Percentiles rank a stretch among this genome's conserved stretches.
phyloP scores from a whole-genome alignment of 768 basidiomycete genomes.

The Cyclocybe aegerita region DNA sequence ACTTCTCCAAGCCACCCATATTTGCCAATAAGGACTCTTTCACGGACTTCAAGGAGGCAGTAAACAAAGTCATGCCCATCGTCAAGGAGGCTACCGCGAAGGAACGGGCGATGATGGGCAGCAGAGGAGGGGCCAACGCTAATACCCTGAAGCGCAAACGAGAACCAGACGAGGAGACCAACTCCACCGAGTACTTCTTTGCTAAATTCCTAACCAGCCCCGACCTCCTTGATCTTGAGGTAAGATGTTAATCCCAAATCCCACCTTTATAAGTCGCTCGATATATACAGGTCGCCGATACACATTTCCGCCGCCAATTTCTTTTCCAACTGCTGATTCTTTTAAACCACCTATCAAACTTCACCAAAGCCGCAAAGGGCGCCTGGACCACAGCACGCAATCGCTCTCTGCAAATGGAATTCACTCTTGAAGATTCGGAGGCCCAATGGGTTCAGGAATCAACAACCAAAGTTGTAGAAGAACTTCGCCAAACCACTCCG shows the following conservation, averaged over 20 bases:
- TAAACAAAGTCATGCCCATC: conserved; percentile 71
- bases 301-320: conserved; percentile 91
- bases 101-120: conserved; percentile 85
- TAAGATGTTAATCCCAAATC: conserved; percentile 27
- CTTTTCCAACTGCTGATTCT: conserved; percentile 82
- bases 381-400: conserved; percentile 64
- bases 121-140: conserved; percentile 41
- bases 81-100: conserved; percentile 87
- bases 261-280: conserved; percentile 2
- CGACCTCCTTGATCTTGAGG: conserved; percentile 86
- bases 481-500: conserved; percentile 73
- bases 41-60: conserved; percentile 64
- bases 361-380: conserved; percentile 68
- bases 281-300: conserved; percentile 67
- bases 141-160: conserved; percentile 63
- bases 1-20: conserved; percentile 77
- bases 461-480: conserved; percentile 53
- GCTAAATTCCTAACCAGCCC: conserved; percentile 91
- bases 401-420: conserved; percentile 81
- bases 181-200: conserved; percentile 80
- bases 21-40: conserved; percentile 62
- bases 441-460: conserved; percentile 79
- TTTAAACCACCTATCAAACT: conserved; percentile 72
- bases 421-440: conserved; percentile 66
- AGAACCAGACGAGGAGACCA: conserved; percentile 56